Evolutionary conservation across 768 basidiomycete species (phyloP), one percentile per base, ranked within the genome.

Genomic region (Agrocybe chaxingu): DNA sequence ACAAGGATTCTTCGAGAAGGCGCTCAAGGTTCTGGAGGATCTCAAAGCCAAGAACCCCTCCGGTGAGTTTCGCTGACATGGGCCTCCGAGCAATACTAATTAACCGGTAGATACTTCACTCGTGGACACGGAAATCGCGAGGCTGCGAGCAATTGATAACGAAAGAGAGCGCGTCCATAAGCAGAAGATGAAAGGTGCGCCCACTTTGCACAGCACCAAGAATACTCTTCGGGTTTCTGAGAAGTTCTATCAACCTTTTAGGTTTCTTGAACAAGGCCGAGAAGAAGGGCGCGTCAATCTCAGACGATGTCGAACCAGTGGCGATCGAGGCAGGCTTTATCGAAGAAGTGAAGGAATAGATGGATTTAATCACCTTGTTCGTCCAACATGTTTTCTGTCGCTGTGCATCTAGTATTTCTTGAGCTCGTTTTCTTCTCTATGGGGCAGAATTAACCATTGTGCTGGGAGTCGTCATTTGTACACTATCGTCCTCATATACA

Each of bases 1-100:
- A 60, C 77, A 77, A 54, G 90, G 91, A 1, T 89, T 73, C 60
- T 84, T 82, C 53, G 88, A 91, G 55, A 87, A 83, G 60, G 84
- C 89, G 1, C 76, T 83, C 52, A 79, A 74, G 54, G 74, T 84
- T 36, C 71, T 92, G 24, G 70, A 79, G 44, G 86, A 89, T 19
- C 65, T 89, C 35, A 80, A 84, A 59, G 74, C 71, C 58, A 77
- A 87, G 63, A 82, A 80, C 49, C 78, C 84, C 10, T 58, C 74
- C 53, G 87, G 90, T 84, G 52, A 30, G 65, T 32, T 31, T 9
- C 9, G 34, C n/a, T 47, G 9, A 34, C 38, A 11, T 18, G 8
- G 3, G 6, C 41, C 24, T 16, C 33, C n/a, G 18, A 9, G 47
- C 29, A 40, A 52, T 48, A 8, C 34, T 7, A 32, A 7, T 33